phyloP scores from a whole-genome alignment of 2,329 filamentous ascomycete genomes.

The Akanthomyces lecanii region DNA sequence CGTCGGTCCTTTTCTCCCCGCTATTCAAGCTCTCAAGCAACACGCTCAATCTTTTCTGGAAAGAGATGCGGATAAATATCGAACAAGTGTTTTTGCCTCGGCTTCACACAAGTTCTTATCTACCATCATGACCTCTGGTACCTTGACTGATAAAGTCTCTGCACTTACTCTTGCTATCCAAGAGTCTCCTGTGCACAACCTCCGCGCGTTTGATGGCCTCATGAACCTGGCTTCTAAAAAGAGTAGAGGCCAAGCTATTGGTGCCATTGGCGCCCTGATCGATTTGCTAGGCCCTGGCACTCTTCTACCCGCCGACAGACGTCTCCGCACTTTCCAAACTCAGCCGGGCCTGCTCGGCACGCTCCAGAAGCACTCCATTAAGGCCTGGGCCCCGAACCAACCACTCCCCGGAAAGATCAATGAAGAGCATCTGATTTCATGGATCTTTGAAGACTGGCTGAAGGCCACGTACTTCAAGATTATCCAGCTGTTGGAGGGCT shows the following conservation, averaged over 20 bases:
- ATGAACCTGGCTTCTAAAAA: conserved; percentile 84
- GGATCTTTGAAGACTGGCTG: conserved; percentile 93
- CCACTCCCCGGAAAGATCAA: conserved; percentile 69
- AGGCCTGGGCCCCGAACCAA: conserved; percentile 64
- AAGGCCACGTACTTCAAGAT: conserved; percentile 93
- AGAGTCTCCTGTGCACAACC: conserved; percentile 92
- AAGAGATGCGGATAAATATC: conserved; percentile 72
- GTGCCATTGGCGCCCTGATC: conserved; percentile 87
- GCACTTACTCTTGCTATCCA: conserved; percentile 91
- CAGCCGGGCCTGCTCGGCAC: conserved; percentile 73
- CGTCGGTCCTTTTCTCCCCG: conserved; percentile 37
- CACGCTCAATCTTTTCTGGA: conserved; percentile 74
- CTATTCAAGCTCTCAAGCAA: conserved; percentile 53
- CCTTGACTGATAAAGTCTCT: conserved; percentile 93
- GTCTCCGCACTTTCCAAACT: conserved; percentile 71
- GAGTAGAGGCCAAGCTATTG: conserved; percentile 86
- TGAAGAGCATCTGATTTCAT: conserved; percentile 74
- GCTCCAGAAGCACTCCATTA: conserved; percentile 56
- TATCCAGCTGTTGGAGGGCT: conserved; percentile 83
- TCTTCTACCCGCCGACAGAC: conserved; percentile 75
- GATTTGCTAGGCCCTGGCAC: conserved; percentile 90
- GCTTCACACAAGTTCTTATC: conserved; percentile 95
- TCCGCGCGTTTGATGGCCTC: conserved; percentile 81
- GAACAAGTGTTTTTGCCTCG: conserved; percentile 67
- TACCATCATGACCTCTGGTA: conserved; percentile 94